A percentile compares a stretch with the other conserved stretches of the same genome.
These are phyloP conservation scores for Dactylellina cionopaga DNA, from an alignment of 2,329 filamentous ascomycete species.

Conservation along the genomic window DNA sequence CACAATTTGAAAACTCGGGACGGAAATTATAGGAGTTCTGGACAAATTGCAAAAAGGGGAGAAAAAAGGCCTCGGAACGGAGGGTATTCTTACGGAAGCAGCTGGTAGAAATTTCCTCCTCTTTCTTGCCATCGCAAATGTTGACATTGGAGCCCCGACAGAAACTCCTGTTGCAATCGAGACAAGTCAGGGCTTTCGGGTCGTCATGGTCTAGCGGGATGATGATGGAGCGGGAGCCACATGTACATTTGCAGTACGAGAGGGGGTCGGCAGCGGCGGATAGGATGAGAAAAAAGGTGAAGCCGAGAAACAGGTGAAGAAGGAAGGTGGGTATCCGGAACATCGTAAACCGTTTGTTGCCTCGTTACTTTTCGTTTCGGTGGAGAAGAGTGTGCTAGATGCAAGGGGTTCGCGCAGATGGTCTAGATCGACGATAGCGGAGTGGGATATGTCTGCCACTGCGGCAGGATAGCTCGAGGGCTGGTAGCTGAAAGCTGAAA, in stretches of 20 bases:
- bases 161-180: conserved; percentile 74
- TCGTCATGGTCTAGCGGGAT: conserved; percentile 69
- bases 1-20: background rate
- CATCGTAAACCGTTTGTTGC: conserved; percentile 20
- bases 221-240: conserved; percentile 74
- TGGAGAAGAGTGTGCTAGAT: background rate
- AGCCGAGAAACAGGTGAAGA: conserved; percentile 48
- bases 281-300: conserved; percentile 20
- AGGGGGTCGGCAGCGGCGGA: conserved; percentile 47
- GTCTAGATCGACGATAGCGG: conserved; percentile 46
- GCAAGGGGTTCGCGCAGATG: conserved; percentile 17
- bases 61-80: too few relatives aligned
- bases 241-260: conserved; percentile 76
- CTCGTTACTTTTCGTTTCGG: background rate
- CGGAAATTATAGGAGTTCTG: too few relatives aligned
- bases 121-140: conserved; percentile 70
- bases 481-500: too few relatives aligned
- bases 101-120: conserved; percentile 72
- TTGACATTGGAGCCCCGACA: conserved; percentile 72
- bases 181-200: conserved; percentile 66
- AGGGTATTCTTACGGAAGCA: conserved; percentile 68
- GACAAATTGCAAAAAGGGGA: too few relatives aligned
- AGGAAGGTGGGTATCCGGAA: conserved; percentile 28
- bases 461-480: too few relatives aligned
- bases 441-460: too few relatives aligned